Conservation (phyloP, 495 filamentous ascomycete species). For the Recurvomyces mirabilis region DNA sequence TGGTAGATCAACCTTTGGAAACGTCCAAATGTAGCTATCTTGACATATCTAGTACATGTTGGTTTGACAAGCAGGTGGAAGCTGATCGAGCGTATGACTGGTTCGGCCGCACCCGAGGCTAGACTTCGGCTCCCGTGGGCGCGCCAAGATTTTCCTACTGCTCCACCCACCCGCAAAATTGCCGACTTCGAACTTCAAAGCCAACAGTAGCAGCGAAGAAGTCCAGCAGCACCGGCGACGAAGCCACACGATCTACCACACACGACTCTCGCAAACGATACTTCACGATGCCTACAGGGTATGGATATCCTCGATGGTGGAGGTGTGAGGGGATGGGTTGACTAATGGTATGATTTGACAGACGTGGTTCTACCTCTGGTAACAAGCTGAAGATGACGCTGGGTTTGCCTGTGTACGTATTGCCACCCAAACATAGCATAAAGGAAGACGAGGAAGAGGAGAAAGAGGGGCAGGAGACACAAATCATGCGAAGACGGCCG, state of each 20-base stretch:
- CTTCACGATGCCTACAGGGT: constrained; percentile 6
- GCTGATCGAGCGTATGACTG: too few species aligned
- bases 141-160: too few species aligned
- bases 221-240: background rate
- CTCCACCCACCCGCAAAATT: background rate
- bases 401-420: constrained; percentile 94
- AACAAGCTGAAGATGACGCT: constrained; percentile 99
- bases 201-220: background rate
- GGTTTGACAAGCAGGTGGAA: too few species aligned
- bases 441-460: constrained; percentile 1
- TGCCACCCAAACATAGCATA: background rate
- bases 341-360: background rate
- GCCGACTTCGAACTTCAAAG: constrained; percentile 4
- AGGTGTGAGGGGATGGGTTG: too few species aligned
- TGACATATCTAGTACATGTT: too few species aligned
- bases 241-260: constrained; percentile 4
- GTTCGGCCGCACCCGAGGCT: too few species aligned
- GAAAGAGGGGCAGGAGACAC: background rate
- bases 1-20: too few species aligned
- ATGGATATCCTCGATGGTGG: too few species aligned
- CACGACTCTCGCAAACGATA: background rate
- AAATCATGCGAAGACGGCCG: too few species aligned
- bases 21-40: too few species aligned
- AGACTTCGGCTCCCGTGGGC: too few species aligned
- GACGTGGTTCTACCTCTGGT: constrained; percentile 42